These are phyloP conservation scores for Pythium aristosporum DNA, from an alignment of 352 stramenopile species.

Conservation along the genomic window DNA sequence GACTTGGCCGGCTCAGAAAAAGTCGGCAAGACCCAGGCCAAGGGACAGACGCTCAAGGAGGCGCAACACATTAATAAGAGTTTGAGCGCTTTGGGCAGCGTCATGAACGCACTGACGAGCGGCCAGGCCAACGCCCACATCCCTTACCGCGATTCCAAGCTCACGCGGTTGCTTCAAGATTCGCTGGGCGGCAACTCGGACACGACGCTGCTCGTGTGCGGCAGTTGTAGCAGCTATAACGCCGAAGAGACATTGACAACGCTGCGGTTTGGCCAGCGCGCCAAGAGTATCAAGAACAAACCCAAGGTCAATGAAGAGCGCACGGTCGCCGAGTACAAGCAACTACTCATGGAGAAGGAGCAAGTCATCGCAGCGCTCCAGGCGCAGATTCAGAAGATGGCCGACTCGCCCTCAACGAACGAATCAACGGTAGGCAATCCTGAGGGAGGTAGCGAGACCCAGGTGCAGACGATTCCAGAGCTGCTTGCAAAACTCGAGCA, in stretches of 20 bases:
- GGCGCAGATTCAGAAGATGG: slow-evolving; percentile 24
- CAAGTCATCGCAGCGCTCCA: slow-evolving; percentile 49
- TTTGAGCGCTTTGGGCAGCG: slow-evolving; percentile 85
- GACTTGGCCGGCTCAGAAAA: slow-evolving; percentile 81
- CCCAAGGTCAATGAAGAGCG: slow-evolving; percentile 88
- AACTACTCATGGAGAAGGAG: slow-evolving; percentile 58
- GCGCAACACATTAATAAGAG: slow-evolving; percentile 91
- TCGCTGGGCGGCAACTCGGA: slow-evolving; percentile 78
- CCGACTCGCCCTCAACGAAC: not conserved
- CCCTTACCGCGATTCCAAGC: slow-evolving; percentile 88
- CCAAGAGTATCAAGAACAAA: slow-evolving; percentile 83
- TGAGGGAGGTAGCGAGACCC: not conserved
- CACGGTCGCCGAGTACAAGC: slow-evolving; percentile 77
- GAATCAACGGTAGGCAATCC: not conserved
- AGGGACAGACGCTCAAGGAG: slow-evolving; percentile 90
- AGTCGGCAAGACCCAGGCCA: slow-evolving; percentile 79
- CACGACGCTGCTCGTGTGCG: slow-evolving; percentile 71
- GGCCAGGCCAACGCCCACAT: slow-evolving; percentile 89
- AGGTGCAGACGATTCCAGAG: slow-evolving; percentile 27
- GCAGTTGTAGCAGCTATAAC: slow-evolving; percentile 64
- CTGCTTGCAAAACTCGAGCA: slow-evolving; percentile 51
- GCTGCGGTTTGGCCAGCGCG: slow-evolving; percentile 70
- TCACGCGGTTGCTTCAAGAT: slow-evolving; percentile 86
- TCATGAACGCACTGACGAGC: slow-evolving; percentile 88
- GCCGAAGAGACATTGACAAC: slow-evolving; percentile 73